phyloP scores from a whole-genome alignment of 257 asterid species.

The Capsicum chinense region DNA sequence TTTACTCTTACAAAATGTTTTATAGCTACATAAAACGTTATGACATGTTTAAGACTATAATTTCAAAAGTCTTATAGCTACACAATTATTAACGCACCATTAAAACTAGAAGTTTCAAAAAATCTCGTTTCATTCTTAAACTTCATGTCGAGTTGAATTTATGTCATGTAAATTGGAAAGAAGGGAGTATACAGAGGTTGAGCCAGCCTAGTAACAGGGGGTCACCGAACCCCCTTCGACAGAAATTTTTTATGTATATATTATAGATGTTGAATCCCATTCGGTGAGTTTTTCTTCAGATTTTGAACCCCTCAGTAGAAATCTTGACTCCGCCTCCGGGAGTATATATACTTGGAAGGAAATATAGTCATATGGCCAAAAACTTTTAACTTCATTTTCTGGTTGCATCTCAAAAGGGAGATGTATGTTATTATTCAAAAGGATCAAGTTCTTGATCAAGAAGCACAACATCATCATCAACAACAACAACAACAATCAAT shows the following conservation, averaged over 20 bases:
- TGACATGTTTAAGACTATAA: not conserved
- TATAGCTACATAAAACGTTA: no score
- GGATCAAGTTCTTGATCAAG: not conserved
- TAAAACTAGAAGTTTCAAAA: no score
- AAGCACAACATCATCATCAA: not conserved
- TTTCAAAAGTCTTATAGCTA: no score
- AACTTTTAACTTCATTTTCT: not conserved
- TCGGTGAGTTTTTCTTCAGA: no score
- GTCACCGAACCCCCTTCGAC: no score
- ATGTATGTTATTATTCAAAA: not conserved
- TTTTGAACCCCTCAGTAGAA: no score
- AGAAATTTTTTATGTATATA: no score
- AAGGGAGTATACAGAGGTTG: not conserved
- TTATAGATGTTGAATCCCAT: no score
- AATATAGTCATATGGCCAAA: not conserved
- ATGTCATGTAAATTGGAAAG: not conserved
- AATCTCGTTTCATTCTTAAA: no score
- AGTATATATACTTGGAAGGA: not conserved
- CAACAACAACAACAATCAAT: slow-evolving; percentile 1
- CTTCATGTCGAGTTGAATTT: not conserved
- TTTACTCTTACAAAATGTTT: not conserved
- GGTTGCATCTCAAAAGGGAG: not conserved
- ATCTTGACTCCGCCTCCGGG: no score
- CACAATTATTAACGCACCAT: no score
- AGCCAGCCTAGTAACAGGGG: no score